Base-by-base conservation (phyloP, 1,284 basidiomycete species). In the Cutaneotrichosporon cavernicola region DNA sequence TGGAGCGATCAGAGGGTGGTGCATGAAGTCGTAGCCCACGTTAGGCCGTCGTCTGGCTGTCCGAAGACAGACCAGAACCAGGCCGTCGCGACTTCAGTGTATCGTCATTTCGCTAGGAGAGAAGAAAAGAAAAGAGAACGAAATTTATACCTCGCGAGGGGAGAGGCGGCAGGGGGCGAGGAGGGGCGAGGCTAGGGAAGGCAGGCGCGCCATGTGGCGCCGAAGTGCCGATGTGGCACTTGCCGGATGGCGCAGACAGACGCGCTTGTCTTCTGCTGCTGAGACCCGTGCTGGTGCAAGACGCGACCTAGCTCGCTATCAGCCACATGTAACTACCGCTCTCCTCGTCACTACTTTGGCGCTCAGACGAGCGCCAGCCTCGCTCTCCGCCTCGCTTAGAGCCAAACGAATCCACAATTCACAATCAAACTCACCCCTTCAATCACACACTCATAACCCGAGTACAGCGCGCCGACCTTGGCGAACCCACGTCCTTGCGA, bases 381-480 rank as follows among this genome's bases (percentile, higher is more conserved):
- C 43, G 7, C 14, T n/a, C 8, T n/a, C 43, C 43, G 16, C 18
- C 43, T 46, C 16, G 16, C 16, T 5, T 7, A 1, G 18, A 4
- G 18, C 43, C 16, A 46, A n/a, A 18, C 6, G 16, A n/a, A 46
- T 8, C 43, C 4, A 46, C 18, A 18, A n/a, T 18, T n/a, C 43
- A n/a, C 49, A 16, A 31, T 30, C 18, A 34, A n/a, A 88, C 94
- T 81, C 80, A 93, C 95, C 66, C 90, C 91, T 83, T 99, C 96
- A 65, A 98, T 90, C 67, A 92, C 89, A 76, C 96, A 99, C 81
- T 99, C 97, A 16, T 92, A 88, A 34, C 95, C 94, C 18, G 92
- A 89, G 78, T 93, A 99, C 56, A 99, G 75, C 6, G 91, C 91
- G 18, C 95, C 96, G 56, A 99, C 92, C 82, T 96, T 97, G 1